Percentiles rank a stretch among this genome's conserved stretches.
Conservation (phyloP, 768 basidiomycete species). For the Macrolepiota fuliginosa region DNA sequence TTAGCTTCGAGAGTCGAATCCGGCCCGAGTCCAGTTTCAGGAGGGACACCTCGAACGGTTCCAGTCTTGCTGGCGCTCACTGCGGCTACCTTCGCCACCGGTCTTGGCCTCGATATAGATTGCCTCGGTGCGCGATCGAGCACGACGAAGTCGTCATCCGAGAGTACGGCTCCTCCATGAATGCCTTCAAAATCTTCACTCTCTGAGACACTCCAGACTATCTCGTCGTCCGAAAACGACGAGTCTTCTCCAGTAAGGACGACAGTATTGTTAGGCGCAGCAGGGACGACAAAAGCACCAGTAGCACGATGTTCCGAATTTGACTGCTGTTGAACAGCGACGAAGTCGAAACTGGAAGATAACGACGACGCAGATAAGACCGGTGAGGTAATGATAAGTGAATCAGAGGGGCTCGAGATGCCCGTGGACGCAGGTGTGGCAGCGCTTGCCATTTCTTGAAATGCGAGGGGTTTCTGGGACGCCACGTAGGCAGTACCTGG, state of each 20-base stretch:
- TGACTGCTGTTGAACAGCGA: constrained; percentile 13
- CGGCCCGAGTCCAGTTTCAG: neutral
- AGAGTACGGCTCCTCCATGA: constrained; percentile 20
- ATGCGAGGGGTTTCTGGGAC: constrained; percentile 8
- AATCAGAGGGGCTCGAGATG: constrained; percentile 12
- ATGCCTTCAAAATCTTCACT: constrained; percentile 23
- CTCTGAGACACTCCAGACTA: constrained; percentile 48
- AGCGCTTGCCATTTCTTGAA: constrained; percentile 9
- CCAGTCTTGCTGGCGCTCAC: neutral
- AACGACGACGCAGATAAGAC: constrained; percentile 24
- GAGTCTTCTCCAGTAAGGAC: neutral
- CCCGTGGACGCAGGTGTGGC: neutral
- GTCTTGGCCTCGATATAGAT: neutral
- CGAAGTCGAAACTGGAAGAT: constrained; percentile 29
- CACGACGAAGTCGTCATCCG: constrained; percentile 53
- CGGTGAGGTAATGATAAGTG: constrained; percentile 18
- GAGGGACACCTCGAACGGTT: neutral
- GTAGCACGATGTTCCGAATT: neutral
- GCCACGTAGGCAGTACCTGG: neutral
- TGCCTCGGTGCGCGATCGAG: constrained; percentile 29
- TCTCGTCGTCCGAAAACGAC: constrained; percentile 46
- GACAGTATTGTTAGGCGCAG: neutral
- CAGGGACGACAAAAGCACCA: neutral
- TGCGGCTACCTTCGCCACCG: neutral
- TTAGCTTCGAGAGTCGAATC: neutral